Evolutionary conservation across 2,329 filamentous ascomycete species (phyloP).

Genomic region (Botryotinia calthae): DNA sequence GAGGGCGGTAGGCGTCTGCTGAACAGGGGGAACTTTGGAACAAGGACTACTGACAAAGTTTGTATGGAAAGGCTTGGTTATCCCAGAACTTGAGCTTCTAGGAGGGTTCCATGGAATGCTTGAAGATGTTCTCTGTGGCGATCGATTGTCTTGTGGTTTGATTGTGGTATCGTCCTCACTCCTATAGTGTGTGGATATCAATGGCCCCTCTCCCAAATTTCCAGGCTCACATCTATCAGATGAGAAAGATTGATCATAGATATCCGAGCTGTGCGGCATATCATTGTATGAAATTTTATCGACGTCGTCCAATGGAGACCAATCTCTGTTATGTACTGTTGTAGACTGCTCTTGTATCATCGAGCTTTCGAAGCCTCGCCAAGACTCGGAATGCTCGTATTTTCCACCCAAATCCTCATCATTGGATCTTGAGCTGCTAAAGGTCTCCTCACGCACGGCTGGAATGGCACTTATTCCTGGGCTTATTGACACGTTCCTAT

Average conservation of each 20-base stretch:
- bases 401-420: not conserved
- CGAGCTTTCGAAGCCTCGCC: not conserved
- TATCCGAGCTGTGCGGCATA: not conserved
- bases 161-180: not conserved
- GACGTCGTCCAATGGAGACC: not conserved
- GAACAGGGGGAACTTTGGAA: too few relatives aligned
- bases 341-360: not conserved
- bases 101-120: slow-evolving; percentile 15
- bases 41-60: not conserved
- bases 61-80: not conserved
- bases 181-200: not conserved
- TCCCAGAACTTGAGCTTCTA: not conserved
- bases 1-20: not conserved
- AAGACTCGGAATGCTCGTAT: not conserved
- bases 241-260: not conserved
- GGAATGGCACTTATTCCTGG: slow-evolving; percentile 30
- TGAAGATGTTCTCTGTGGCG: not conserved
- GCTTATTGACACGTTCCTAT: slow-evolving; percentile 25
- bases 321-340: not conserved
- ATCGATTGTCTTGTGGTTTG: not conserved
- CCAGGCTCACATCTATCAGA: not conserved
- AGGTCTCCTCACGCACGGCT: not conserved
- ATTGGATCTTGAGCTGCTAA: not conserved
- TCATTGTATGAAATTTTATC: not conserved
- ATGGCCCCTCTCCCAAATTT: not conserved